These are phyloP conservation scores for Blastosporella zonata DNA, from an alignment of 1,284 basidiomycete genomes.

Conservation along the genomic window DNA sequence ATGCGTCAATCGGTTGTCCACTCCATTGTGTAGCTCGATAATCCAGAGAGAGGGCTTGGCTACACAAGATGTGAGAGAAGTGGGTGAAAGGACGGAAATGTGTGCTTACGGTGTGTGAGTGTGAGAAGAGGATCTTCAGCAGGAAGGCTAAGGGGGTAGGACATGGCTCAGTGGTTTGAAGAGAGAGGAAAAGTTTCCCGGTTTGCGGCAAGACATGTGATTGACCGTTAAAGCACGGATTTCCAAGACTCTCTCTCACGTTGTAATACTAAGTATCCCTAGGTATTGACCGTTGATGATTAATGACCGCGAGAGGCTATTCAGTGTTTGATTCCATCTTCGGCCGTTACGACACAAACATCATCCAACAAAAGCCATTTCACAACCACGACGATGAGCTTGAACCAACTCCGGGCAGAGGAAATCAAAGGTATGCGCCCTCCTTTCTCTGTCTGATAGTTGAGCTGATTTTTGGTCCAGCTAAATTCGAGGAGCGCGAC, in stretches of 20 bases:
- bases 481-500: slow-evolving; percentile 68
- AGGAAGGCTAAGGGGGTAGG: slow-evolving; percentile 49
- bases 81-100: neutral
- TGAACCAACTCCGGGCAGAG: slow-evolving; percentile 41
- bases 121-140: slow-evolving; percentile 49
- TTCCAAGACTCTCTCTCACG: too few relatives aligned
- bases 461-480: slow-evolving; percentile 30
- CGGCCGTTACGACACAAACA: slow-evolving; percentile 12
- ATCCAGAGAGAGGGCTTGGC: slow-evolving; percentile 66
- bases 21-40: slow-evolving; percentile 74
- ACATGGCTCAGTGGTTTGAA: slow-evolving; percentile 28
- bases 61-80: slow-evolving; percentile 23
- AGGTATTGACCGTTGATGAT: too few relatives aligned
- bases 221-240: slow-evolving; percentile 3
- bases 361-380: slow-evolving; percentile 14
- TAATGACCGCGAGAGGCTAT: too few relatives aligned
- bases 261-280: too few relatives aligned
- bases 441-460: neutral
- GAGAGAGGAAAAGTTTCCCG: neutral
- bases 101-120: slow-evolving; percentile 58
- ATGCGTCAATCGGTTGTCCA: slow-evolving; percentile 71
- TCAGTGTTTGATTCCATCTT: too few relatives aligned
- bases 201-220: slow-evolving; percentile 9
- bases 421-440: slow-evolving; percentile 45
- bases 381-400: slow-evolving; percentile 28